Evolutionary conservation across 2,329 filamentous ascomycete genomes (phyloP), one percentile per base, ranked within the genome.

Genomic region (Penicillium griseofulvum): DNA sequence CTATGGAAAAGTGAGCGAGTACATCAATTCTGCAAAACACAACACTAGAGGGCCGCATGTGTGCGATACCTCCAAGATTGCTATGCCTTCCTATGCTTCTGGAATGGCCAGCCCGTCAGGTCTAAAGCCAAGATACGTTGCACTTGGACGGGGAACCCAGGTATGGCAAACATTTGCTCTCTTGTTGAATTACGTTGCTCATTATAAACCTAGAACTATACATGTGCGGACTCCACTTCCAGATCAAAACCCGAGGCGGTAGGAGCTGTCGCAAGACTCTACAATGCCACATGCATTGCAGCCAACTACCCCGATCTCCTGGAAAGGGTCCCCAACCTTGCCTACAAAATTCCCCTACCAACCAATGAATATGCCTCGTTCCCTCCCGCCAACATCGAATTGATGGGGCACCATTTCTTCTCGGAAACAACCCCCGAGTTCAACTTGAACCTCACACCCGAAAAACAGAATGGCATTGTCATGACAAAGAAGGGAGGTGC

Each of bases 321-420:
- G 39, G 70, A 79, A 59, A 73, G 81, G 52, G 80, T 95, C 19
- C 85, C 90, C 4, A 78, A 78, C 56, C 82, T 91, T 54, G 84
- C 87, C 1, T 81, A 96, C 52, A 80, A 85, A 68, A 88, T 89
- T 68, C 78, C 85, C 67, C 77, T 87, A 41, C 79, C 77, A 7
- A 53, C 57, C 12, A 63, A 64, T 34, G 69, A 70, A 7, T 59
- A 63, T 41, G 66, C 65, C 46, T 71, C 77, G 36, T 68, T 69
- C 14, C 69, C 65, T 28, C 84, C 87, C 0, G 82, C 81, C 60
- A 82, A 85, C 71, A 78, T 89, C 42, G 76, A 80, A 52, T 76
- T 91, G 53, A 86, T 87, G 16, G 90, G 91, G 22, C 82, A 89
- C 71, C 92, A 96, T 79, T 95, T 84, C 82, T 96, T 97, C 81